These are phyloP conservation scores for Scedosporium boydii DNA, from an alignment of 2,329 filamentous ascomycete species.

Conservation along the genomic window DNA sequence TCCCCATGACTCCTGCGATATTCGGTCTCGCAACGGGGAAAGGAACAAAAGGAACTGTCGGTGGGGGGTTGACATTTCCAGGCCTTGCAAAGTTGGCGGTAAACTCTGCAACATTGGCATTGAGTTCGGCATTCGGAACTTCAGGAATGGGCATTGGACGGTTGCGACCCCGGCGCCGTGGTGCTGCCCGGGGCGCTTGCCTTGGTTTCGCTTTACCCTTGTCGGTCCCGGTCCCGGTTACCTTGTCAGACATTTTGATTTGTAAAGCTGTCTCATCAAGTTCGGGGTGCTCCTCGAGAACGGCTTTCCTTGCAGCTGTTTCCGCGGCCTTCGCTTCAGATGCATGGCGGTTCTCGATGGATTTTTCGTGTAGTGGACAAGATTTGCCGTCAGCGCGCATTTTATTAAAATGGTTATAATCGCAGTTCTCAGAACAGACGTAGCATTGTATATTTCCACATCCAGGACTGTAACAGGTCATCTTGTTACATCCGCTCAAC, in stretches of 20 bases:
- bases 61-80: too few relatives aligned
- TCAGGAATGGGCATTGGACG: too few relatives aligned
- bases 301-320: constrained; percentile 8
- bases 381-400: constrained; percentile 32
- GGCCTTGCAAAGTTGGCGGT: too few relatives aligned
- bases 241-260: constrained; percentile 47
- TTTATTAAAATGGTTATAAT: constrained; percentile 65
- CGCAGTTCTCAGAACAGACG: constrained; percentile 57
- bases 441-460: constrained; percentile 54
- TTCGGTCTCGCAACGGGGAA: too few relatives aligned
- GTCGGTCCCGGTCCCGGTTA: constrained; percentile 15
- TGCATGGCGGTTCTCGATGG: neutral
- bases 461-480: constrained; percentile 52
- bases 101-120: too few relatives aligned
- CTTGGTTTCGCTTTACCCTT: too few relatives aligned
- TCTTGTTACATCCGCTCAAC: constrained; percentile 72
- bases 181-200: too few relatives aligned
- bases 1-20: too few relatives aligned
- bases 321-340: neutral
- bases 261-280: constrained; percentile 47
- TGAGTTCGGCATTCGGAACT: too few relatives aligned
- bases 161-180: too few relatives aligned
- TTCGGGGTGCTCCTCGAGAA: constrained; percentile 49
- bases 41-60: too few relatives aligned
- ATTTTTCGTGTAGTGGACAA: constrained; percentile 61